These are phyloP conservation scores for Neurospora tetrasperma DNA, from an alignment of 495 filamentous ascomycete genomes.

Conservation along the genomic window DNA sequence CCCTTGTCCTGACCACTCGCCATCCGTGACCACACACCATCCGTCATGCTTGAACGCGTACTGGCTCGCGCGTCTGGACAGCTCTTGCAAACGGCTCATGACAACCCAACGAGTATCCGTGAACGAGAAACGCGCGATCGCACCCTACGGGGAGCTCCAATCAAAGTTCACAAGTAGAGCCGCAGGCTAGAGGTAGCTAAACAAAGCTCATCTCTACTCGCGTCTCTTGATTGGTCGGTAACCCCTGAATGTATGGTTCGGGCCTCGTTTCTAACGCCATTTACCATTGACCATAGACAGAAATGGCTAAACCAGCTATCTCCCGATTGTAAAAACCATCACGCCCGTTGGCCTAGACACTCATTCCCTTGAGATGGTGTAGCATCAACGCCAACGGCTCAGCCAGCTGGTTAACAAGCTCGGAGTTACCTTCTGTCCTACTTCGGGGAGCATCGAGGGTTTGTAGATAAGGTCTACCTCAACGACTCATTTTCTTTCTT, in stretches of 20 bases:
- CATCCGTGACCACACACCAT: not conserved
- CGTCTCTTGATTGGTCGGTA: too few species aligned
- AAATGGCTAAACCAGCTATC: not conserved
- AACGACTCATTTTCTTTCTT: too few species aligned
- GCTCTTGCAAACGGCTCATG: too few species aligned
- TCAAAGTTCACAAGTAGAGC: too few species aligned
- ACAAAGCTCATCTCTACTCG: too few species aligned
- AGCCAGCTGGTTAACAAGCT: constrained; percentile 43
- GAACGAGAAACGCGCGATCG: too few species aligned
- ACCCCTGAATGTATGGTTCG: not conserved
- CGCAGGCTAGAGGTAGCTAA: too few species aligned
- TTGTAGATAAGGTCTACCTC: too few species aligned
- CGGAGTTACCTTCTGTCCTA: not conserved
- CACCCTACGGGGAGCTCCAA: constrained; percentile 8
- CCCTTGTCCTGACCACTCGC: not conserved
- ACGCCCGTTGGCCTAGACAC: not conserved
- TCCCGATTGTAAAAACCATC: not conserved
- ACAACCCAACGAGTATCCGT: too few species aligned
- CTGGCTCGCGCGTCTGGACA: too few species aligned
- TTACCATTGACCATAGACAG: not conserved
- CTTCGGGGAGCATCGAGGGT: too few species aligned
- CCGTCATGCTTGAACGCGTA: not conserved
- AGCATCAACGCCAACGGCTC: constrained; percentile 39
- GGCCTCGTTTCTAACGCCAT: not conserved
- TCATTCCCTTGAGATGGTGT: constrained; percentile 16